Evolutionary conservation across 2,329 filamentous ascomycete genomes (phyloP).

Genomic region (Thelonectria rubi): DNA sequence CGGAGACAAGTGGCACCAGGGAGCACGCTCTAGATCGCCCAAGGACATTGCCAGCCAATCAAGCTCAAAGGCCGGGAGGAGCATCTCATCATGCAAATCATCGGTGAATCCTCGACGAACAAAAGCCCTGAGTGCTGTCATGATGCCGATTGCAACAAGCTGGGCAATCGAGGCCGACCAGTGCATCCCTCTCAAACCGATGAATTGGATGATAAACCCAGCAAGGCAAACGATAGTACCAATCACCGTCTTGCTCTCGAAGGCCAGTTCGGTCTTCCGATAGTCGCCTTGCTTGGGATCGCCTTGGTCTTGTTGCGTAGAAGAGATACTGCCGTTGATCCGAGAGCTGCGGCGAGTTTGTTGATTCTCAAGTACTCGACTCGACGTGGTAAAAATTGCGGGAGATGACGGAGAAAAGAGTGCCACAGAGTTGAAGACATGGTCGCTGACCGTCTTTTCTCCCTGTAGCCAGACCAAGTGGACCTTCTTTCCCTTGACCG

Average conservation of each 20-base stretch:
- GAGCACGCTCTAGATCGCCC: not conserved
- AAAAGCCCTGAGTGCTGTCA: conserved; percentile 38
- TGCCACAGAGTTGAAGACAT: conserved; percentile 42
- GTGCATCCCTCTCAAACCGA: conserved; percentile 41
- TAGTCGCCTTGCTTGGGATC: too few species aligned
- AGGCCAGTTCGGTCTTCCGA: too few species aligned
- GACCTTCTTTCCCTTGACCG: not conserved
- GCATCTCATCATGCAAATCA: not conserved
- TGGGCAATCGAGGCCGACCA: conserved; percentile 41
- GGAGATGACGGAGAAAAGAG: conserved; percentile 13
- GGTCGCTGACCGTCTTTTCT: conserved; percentile 39
- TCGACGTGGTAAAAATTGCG: not conserved
- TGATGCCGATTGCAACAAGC: conserved; percentile 37
- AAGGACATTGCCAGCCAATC: conserved; percentile 24
- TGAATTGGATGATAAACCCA: conserved; percentile 45
- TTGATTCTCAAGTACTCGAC: too few species aligned
- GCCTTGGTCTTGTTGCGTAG: too few species aligned
- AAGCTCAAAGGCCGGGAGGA: conserved; percentile 30
- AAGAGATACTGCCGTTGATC: too few species aligned
- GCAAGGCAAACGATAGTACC: not conserved
- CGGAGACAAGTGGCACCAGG: too few species aligned
- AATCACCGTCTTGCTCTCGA: not conserved
- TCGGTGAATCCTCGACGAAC: conserved; percentile 34
- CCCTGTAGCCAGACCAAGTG: conserved; percentile 41
- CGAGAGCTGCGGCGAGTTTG: not conserved